Evolutionary conservation across 495 filamentous ascomycete genomes (phyloP).

Genomic region (Aspergillus egyptiacus): DNA sequence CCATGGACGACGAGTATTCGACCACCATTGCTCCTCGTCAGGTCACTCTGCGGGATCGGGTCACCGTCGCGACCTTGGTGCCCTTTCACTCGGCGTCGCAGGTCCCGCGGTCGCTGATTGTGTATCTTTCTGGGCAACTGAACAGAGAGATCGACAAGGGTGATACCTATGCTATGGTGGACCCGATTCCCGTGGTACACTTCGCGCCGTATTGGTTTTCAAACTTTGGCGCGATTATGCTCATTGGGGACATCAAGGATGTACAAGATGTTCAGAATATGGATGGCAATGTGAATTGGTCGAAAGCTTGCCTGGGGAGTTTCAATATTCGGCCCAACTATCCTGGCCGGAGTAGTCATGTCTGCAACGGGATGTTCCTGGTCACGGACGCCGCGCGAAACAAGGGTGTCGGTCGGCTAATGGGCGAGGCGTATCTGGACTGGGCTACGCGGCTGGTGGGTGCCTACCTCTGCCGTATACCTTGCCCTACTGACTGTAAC

Average conservation of each 20-base stretch:
- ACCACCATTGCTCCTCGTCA: slow-evolving; percentile 66
- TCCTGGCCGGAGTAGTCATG: slow-evolving; percentile 88
- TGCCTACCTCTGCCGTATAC: slow-evolving; percentile 7
- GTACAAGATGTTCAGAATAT: slow-evolving; percentile 52
- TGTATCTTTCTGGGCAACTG: slow-evolving; percentile 78
- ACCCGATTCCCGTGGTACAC: slow-evolving; percentile 63
- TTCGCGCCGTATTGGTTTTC: slow-evolving; percentile 94
- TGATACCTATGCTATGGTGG: slow-evolving; percentile 92
- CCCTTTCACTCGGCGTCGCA: slow-evolving; percentile 72
- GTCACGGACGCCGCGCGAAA: slow-evolving; percentile 88
- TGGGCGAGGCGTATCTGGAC: slow-evolving; percentile 92
- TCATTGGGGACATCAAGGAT: slow-evolving; percentile 71
- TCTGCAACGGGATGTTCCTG: slow-evolving; percentile 93
- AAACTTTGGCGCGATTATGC: slow-evolving; percentile 90
- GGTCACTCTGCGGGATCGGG: slow-evolving; percentile 83
- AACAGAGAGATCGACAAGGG: slow-evolving; percentile 94
- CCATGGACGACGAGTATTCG: slow-evolving; percentile 54
- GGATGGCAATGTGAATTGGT: slow-evolving; percentile 66
- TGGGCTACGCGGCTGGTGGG: slow-evolving; percentile 83
- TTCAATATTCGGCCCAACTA: slow-evolving; percentile 99
- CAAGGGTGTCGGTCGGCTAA: slow-evolving; percentile 80
- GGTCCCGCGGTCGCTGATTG: slow-evolving; percentile 68
- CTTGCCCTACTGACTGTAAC: slow-evolving; percentile 8
- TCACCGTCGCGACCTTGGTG: slow-evolving; percentile 84
- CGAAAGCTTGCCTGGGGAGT: slow-evolving; percentile 78